Percentiles rank a stretch among this genome's conserved stretches.
Conservation (phyloP, 805 yeast species). For the Nakazawaea sp. region DNA sequence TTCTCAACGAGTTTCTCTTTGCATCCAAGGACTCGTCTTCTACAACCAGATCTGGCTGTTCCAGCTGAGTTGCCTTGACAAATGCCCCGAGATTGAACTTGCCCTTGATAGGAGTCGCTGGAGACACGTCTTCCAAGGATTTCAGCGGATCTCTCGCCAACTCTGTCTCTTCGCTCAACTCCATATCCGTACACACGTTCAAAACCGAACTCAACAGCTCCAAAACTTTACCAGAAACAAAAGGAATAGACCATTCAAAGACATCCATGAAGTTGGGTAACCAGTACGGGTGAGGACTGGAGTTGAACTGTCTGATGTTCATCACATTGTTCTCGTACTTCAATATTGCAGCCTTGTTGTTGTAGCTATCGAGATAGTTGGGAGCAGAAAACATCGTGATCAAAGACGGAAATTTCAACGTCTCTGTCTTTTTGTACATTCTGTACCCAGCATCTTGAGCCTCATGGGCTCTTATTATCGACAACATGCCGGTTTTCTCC, state of each 20-base stretch:
- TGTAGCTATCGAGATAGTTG: conserved; percentile 85
- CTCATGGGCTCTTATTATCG: conserved; percentile 93
- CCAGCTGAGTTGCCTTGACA: conserved; percentile 3
- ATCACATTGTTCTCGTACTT: conserved; percentile 87
- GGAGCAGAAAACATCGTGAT: conserved; percentile 95
- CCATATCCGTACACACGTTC: conserved; percentile 94
- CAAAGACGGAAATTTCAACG: conserved; percentile 84
- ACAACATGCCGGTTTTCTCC: conserved; percentile 67
- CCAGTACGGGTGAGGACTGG: conserved; percentile 95
- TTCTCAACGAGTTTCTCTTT: conserved; percentile 49
- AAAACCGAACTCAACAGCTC: conserved; percentile 87
- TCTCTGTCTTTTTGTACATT: conserved; percentile 80
- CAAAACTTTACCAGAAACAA: conserved; percentile 93
- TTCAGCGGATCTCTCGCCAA: conserved; percentile 34
- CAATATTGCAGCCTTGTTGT: conserved; percentile 91
- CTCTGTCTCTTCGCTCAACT: conserved; percentile 69
- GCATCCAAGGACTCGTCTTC: conserved; percentile 20
- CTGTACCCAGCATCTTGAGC: conserved; percentile 97
- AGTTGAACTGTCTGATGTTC: conserved; percentile 92
- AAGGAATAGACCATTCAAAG: conserved; percentile 94
- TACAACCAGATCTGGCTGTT: conserved; percentile 4
- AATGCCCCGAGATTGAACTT: conserved; percentile 15
- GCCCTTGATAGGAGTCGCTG: conserved; percentile 18
- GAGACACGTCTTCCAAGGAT: conserved; percentile 19
- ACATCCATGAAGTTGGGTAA: conserved; percentile 96